These are phyloP conservation scores for Fragilariopsis cylindrus DNA, from an alignment of 108 stramenopile genomes.

Conservation along the genomic window DNA sequence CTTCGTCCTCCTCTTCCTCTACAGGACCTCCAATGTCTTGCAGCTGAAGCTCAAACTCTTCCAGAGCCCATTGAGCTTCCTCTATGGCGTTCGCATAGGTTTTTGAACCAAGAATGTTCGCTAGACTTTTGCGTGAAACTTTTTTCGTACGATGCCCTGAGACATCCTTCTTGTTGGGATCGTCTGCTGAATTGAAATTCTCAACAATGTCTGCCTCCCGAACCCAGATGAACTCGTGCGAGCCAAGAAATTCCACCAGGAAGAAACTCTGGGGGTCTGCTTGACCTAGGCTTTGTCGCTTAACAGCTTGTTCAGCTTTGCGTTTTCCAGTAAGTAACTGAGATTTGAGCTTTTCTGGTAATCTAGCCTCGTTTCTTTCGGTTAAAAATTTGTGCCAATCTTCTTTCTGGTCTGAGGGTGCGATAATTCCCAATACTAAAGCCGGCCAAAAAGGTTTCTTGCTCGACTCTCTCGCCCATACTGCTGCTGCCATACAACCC, in stretches of 20 bases:
- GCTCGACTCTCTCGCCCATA: conserved; percentile 88
- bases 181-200: conserved; percentile 78
- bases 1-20: conserved; percentile 59
- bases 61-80: conserved; percentile 74
- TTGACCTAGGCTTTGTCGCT: conserved; percentile 44
- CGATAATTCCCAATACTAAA: conserved; percentile 85
- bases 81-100: conserved; percentile 69
- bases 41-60: conserved; percentile 70
- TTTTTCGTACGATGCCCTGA: conserved; percentile 47
- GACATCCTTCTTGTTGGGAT: conserved; percentile 52
- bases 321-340: conserved; percentile 68
- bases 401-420: conserved; percentile 81
- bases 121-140: conserved; percentile 42
- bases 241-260: conserved; percentile 87
- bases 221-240: conserved; percentile 90
- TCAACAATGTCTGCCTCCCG: conserved; percentile 83
- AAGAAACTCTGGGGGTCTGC: conserved; percentile 78
- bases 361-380: conserved; percentile 71
- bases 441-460: conserved; percentile 92
- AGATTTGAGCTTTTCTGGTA: conserved; percentile 78
- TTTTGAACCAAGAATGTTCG: conserved; percentile 54
- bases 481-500: conserved; percentile 89
- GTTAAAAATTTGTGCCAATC: conserved; percentile 83
- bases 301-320: conserved; percentile 67
- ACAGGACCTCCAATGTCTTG: conserved; percentile 55